Base-by-base conservation (phyloP, 306 rosid species). In the Cajanus cajan region DNA sequence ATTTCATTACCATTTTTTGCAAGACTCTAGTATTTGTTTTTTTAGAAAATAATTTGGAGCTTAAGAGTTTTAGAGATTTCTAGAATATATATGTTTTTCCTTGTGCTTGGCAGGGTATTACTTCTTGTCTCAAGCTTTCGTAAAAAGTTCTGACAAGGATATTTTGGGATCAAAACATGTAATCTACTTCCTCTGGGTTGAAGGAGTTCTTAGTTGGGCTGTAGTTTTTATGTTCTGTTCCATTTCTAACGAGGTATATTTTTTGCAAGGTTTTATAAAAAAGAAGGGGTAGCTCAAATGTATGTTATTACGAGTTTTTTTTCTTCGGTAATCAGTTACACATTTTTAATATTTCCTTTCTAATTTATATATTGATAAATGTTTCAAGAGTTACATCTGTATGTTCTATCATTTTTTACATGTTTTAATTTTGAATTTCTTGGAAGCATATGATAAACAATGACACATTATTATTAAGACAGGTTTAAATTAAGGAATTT, bases 131-230 rank as follows among this genome's bases (percentile, higher is more conserved):
- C 97, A 58, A 87, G 95, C 82, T 85, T 92, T 40, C 83, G 90
- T 67, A 89, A 92, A 77, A 92, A 83, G 89, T 95, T 91, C 92
- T 19, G 93, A 88, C 75, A 90, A 86, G 83, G 90, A 90, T 68
- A 89, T 92, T 80, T 83, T 95, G 88, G 98, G 98, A 85, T 87
- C 98, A 65, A 86, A 87, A 61, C 79, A 92, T 85, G 98, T 94
- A 92, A 86, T 62, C 41, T 79, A 33, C 84, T 73, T 74, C 51
- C 75, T 76, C 34, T 83, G 71, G 14, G 9, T 69, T 48, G 59
- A 61, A 9, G 69, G 50, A 76, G 40, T 88, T 73, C 76, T 57
- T 50, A 70, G 64, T 69, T 80, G 70, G 24, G 43, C 44, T 80
- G 74, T 71, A 43, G 71, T 36, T 59, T 50, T n/a, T n/a, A n/a